Evolutionary conservation across 768 basidiomycete species (phyloP), one percentile per base, ranked within the genome.

Genomic region (Podaxis carcinomalis): DNA sequence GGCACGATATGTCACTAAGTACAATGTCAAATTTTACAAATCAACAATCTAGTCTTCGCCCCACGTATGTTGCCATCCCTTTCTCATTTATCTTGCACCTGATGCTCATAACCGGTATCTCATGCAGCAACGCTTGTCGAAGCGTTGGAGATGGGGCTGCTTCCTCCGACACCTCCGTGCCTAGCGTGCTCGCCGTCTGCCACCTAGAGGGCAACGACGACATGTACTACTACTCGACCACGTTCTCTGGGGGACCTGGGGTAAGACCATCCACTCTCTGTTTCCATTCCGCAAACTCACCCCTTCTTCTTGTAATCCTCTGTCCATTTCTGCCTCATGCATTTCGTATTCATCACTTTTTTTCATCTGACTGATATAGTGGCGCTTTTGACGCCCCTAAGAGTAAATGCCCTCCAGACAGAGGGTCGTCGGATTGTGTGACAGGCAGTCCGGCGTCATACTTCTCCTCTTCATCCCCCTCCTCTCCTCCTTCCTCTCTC

Each of bases 141-240:
- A 83, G 88, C 92, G 92, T 93, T 94, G 92, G 92, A 78, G 92
- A 94, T 93, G 92, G 92, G 92, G 92, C 92, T 85, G 81, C 80
- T 78, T 81, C 82, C 78, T 83, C 84, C 85, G 87, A 88, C 87
- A 81, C 76, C 75, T 81, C 84, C 77, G 59, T 55, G 52, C 84
- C 89, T 66, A 90, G 80, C 75, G 88, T 93, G 71, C 84, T 93
- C 76, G 92, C 92, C 64, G 87, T 93, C 67, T 92, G 89, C 84
- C 89, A 89, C 64, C 78, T 91, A 67, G 84, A 92, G 71, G 92
- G 90, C 82, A 84, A 77, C 54, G 81, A 87, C 70, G 82, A 91
- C 72, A 85, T 91, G 80, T 92, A 93, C 79, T 94, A 93, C 68
- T 94, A 93, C 72, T 93, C 90, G 70, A 91, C 92, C 78, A 88